phyloP scores from a whole-genome alignment of 1,284 basidiomycete genomes.

The Golubevia sp. region DNA sequence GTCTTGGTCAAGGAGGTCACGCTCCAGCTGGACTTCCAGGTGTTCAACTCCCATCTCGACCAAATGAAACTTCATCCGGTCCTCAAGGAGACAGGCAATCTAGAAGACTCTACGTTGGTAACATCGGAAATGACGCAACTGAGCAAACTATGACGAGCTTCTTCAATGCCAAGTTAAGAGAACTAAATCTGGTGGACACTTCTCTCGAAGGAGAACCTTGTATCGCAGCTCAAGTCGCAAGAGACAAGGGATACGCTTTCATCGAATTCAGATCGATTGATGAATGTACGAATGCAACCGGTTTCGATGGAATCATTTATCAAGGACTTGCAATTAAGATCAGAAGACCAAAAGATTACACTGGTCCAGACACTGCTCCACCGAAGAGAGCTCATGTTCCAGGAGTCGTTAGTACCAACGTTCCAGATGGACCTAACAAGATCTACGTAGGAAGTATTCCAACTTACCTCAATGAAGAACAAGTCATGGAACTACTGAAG shows the following conservation, averaged over 20 bases:
- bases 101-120: constrained; percentile 50
- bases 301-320: constrained; percentile 54
- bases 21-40: not conserved
- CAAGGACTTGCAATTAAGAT: constrained; percentile 46
- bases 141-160: constrained; percentile 32
- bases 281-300: constrained; percentile 56
- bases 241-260: constrained; percentile 50
- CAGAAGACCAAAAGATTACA: constrained; percentile 53
- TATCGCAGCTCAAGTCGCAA: constrained; percentile 46
- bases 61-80: not conserved
- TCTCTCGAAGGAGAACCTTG: constrained; percentile 36
- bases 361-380: constrained; percentile 44
- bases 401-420: constrained; percentile 53
- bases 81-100: constrained; percentile 27
- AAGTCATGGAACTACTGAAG: constrained; percentile 57
- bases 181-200: constrained; percentile 37
- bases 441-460: constrained; percentile 56
- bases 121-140: constrained; percentile 34
- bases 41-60: not conserved
- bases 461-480: constrained; percentile 50
- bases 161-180: constrained; percentile 53
- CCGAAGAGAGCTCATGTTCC: constrained; percentile 39
- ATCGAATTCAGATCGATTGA: constrained; percentile 54
- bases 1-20: not conserved
- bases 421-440: constrained; percentile 57